Percentiles rank a stretch among this genome's conserved stretches.
phyloP scores from a whole-genome alignment of 164 flowering plant genomes.

The Macadamia tetraphylla region DNA sequence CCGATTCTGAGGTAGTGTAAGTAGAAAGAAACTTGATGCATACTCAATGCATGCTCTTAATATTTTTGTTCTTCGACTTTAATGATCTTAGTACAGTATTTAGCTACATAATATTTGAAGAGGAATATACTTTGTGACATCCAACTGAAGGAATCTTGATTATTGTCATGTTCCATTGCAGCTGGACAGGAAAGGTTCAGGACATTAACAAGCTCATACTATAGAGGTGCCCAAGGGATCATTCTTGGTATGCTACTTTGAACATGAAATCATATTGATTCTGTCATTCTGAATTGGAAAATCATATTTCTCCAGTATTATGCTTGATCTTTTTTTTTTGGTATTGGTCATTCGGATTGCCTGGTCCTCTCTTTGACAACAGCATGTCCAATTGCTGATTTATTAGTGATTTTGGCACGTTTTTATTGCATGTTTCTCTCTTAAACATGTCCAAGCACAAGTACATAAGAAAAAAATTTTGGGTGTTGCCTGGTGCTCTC shows the following conservation, averaged over 20 bases:
- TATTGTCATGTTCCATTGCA: slow-evolving; percentile 20
- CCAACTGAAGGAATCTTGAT: not conserved
- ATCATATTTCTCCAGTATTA: not conserved
- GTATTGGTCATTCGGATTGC: not conserved
- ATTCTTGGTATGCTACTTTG: slow-evolving; percentile 52
- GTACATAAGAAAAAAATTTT: too few relatives aligned
- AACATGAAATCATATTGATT: not conserved
- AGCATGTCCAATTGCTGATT: too few relatives aligned
- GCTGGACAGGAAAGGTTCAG: slow-evolving; percentile 86
- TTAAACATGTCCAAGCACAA: too few relatives aligned
- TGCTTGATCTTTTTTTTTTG: not conserved
- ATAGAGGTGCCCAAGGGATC: slow-evolving; percentile 83
- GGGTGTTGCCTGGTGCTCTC: not conserved
- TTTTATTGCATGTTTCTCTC: not conserved
- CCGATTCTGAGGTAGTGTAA: too few relatives aligned
- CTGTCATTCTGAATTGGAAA: not conserved
- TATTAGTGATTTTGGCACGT: too few relatives aligned
- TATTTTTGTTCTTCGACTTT: not conserved
- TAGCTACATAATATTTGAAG: not conserved
- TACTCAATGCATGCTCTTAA: not conserved
- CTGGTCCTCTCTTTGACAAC: too few relatives aligned
- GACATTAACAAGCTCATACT: slow-evolving; percentile 60
- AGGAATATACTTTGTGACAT: not conserved
- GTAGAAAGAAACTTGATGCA: too few relatives aligned
- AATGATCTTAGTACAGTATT: not conserved